Base-by-base conservation (phyloP, 1,284 basidiomycete species). In the Puccinia coronata region DNA sequence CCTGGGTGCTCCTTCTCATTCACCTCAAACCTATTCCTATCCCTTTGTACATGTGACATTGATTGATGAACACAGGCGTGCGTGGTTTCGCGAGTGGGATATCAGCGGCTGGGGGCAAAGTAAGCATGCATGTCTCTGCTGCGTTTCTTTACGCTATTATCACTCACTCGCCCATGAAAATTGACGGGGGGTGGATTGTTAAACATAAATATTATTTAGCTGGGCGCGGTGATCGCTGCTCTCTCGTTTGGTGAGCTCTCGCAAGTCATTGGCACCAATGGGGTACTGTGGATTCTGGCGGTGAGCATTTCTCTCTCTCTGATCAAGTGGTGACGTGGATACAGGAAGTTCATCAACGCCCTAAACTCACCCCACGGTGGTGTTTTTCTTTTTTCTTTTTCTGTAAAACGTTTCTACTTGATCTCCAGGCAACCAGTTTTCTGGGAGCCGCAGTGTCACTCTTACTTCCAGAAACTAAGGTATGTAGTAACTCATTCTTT, bases 21-120 rank as follows among this genome's bases (percentile, higher is more conserved):
- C 18, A 2, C 18, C 16, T 63, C 28, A 16, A 16, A 34, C n/a
- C n/a, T n/a, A n/a, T n/a, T n/a, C n/a, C n/a, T n/a, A n/a, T n/a
- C n/a, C n/a, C n/a, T n/a, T n/a, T n/a, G n/a, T n/a, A n/a, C n/a
- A n/a, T n/a, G n/a, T n/a, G n/a, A n/a, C n/a, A n/a, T n/a, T n/a
- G n/a, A n/a, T n/a, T n/a, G n/a, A n/a, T n/a, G n/a, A n/a, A n/a
- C 12, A 53, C 18, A 73, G 71, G 71, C 31, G 71, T 73, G 28
- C 71, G 71, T 25, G 71, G 71, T 25, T 73, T 73, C 25, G 71
- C 49, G 34, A 73, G 53, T 73, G 71, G 71, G 20, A 73, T 73
- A 12, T 73, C 71, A 25, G 71, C 71, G 6, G 71, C 71, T 3
- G 49, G 71, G 6, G 71, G 71, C 8, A 73, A 73, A 73, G 71